Conservation (phyloP, 306 rosid genomes). For the Malus sylvestris region DNA sequence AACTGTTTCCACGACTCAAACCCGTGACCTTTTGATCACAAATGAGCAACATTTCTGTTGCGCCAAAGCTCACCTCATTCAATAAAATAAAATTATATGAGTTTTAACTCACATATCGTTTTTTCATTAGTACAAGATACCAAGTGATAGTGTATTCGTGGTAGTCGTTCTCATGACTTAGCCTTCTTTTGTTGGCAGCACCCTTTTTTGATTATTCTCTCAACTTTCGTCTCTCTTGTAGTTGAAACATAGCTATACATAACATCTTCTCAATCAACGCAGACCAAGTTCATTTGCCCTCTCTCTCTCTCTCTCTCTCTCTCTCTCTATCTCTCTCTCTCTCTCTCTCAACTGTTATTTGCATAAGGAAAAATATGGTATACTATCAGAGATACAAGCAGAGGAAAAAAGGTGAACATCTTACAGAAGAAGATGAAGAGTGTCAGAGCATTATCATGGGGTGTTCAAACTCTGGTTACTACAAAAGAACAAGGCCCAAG, state of each 20-base stretch:
- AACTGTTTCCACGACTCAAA: no score
- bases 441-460: slow-evolving; percentile 38
- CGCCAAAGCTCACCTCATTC: no score
- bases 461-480: slow-evolving; percentile 28
- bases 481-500: slow-evolving; percentile 56
- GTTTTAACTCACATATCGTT: no score
- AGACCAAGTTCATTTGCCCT: background rate
- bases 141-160: no score
- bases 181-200: background rate
- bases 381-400: slow-evolving; percentile 43
- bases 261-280: background rate
- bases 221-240: background rate
- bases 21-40: no score
- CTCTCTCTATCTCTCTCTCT: background rate
- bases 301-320: background rate
- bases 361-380: slow-evolving; percentile 36
- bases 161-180: background rate
- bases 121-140: background rate
- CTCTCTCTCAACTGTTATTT: background rate
- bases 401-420: slow-evolving; percentile 23
- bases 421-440: slow-evolving; percentile 33
- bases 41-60: no score
- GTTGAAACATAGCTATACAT: background rate
- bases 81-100: no score
- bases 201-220: background rate